A percentile compares a stretch with the other conserved stretches of the same genome.
Evolutionary conservation across 805 yeast species (phyloP).

Genomic region (Peterozyma toletana): DNA sequence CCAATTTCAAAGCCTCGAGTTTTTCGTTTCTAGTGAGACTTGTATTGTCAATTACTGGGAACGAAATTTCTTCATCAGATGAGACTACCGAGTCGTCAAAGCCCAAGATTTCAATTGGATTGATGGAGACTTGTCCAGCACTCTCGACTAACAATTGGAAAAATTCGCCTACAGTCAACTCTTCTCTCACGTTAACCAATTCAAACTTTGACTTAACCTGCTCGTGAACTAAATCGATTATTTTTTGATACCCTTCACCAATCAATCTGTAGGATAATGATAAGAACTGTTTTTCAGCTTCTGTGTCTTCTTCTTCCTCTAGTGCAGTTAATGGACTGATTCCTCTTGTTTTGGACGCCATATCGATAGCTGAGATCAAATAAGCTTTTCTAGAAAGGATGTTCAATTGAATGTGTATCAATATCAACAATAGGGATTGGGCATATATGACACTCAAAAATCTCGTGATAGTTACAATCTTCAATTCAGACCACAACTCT

Average conservation of each 20-base stretch:
- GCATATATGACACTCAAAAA: constrained; percentile 65
- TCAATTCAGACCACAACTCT: constrained; percentile 80
- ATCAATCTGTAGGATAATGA: constrained; percentile 92
- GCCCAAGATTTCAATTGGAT: constrained; percentile 9
- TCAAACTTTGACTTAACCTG: constrained; percentile 57
- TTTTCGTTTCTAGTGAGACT: constrained; percentile 16
- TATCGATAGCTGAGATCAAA: constrained; percentile 64
- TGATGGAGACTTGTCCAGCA: constrained; percentile 18
- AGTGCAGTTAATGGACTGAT: constrained; percentile 14
- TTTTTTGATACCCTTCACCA: constrained; percentile 72
- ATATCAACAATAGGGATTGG: constrained; percentile 60
- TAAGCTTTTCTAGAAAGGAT: constrained; percentile 83
- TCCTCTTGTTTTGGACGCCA: constrained; percentile 46
- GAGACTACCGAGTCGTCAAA: constrained; percentile 11
- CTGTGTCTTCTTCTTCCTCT: constrained; percentile 16
- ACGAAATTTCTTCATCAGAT: constrained; percentile 2
- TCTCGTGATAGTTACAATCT: constrained; percentile 66
- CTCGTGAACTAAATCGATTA: constrained; percentile 44
- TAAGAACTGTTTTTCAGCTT: constrained; percentile 72
- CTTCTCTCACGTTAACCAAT: constrained; percentile 65
- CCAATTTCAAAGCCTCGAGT: constrained; percentile 20
- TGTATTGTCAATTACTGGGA: constrained; percentile 9
- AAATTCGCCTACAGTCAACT: constrained; percentile 57
- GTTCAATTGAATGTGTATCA: constrained; percentile 82
- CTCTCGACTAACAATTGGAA: constrained; percentile 32